Percentiles rank a stretch among this genome's conserved stretches.
These are phyloP conservation scores for Parascedosporium putredinis DNA, from an alignment of 2,329 filamentous ascomycete genomes.

Conservation along the genomic window DNA sequence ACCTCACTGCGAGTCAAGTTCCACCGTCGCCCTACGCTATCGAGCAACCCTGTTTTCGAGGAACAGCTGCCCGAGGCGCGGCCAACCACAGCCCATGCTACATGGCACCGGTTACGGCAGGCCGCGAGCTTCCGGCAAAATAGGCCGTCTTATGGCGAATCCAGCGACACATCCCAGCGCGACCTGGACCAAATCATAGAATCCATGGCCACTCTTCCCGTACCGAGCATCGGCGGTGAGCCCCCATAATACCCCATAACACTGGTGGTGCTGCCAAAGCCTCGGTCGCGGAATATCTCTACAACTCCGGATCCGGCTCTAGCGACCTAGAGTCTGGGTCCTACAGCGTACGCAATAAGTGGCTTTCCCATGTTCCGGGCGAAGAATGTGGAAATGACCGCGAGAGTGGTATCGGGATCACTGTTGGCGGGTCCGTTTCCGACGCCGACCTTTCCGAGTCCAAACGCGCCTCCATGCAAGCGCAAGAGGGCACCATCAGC, in stretches of 20 bases:
- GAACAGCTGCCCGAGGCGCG: neutral
- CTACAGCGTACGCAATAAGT: conserved; percentile 28
- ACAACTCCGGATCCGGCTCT: conserved; percentile 5
- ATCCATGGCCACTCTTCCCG: conserved; percentile 19
- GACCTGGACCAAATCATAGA: conserved; percentile 11
- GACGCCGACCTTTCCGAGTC: conserved; percentile 25
- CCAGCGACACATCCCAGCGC: conserved; percentile 14
- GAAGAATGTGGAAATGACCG: conserved; percentile 42
- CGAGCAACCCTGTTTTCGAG: conserved; percentile 3
- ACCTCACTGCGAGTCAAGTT: conserved; percentile 5
- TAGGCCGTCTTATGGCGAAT: conserved; percentile 32
- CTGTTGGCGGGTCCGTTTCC: conserved; percentile 32
- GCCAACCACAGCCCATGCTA: conserved; percentile 23
- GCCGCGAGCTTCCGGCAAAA: conserved; percentile 39
- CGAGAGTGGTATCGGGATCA: conserved; percentile 56
- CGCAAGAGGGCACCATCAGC: conserved; percentile 32
- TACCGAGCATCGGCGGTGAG: conserved; percentile 39
- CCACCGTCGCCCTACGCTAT: neutral
- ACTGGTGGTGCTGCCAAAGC: conserved; percentile 52
- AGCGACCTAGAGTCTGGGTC: conserved; percentile 10
- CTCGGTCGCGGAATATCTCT: conserved; percentile 41
- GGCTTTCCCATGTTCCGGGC: conserved; percentile 26
- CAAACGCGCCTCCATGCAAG: conserved; percentile 18
- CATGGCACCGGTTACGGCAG: conserved; percentile 42
- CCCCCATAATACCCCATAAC: conserved; percentile 52